Percentiles rank a stretch among this genome's conserved stretches.
These are phyloP conservation scores for Zea luxurians DNA, from an alignment of 176 grass and related monocot species.

Conservation along the genomic window DNA sequence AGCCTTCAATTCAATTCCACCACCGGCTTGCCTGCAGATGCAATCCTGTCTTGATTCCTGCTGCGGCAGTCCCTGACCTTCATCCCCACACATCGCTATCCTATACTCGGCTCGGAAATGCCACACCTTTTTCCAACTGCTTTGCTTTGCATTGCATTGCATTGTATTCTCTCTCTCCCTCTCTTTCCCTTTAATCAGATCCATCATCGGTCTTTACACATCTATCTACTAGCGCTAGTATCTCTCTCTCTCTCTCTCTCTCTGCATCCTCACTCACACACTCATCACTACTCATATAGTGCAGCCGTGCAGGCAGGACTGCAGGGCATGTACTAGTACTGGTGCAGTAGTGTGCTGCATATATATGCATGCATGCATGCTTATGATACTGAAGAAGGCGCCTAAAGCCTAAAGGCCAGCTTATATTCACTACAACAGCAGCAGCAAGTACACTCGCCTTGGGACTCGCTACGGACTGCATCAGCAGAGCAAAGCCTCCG, in stretches of 20 bases:
- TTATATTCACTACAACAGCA: neutral
- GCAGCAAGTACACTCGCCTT: slow-evolving; percentile 29
- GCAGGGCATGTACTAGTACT: neutral
- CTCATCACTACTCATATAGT: neutral
- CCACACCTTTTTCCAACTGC: slow-evolving; percentile 36
- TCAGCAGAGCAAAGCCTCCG: neutral
- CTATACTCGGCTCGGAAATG: neutral
- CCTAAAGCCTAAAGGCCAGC: neutral
- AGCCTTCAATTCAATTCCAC: slow-evolving; percentile 14
- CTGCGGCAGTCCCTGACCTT: neutral
- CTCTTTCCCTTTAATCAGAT: slow-evolving; percentile 18
- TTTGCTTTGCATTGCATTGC: neutral
- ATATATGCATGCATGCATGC: neutral
- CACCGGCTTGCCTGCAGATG: slow-evolving; percentile 42
- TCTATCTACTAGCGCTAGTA: neutral
- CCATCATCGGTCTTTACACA: neutral
- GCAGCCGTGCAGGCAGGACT: neutral
- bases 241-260: neutral
- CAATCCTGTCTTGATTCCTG: slow-evolving; percentile 35
- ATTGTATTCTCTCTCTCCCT: neutral
- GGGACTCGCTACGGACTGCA: slow-evolving; percentile 19
- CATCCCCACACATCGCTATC: slow-evolving; percentile 39
- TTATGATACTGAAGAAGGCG: neutral
- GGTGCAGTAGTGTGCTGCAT: neutral
- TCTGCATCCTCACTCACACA: neutral